Percentiles rank a stretch among this genome's conserved stretches.
These are phyloP conservation scores for Gynochthodes officinalis DNA, from an alignment of 257 asterid genomes.

Conservation along the genomic window DNA sequence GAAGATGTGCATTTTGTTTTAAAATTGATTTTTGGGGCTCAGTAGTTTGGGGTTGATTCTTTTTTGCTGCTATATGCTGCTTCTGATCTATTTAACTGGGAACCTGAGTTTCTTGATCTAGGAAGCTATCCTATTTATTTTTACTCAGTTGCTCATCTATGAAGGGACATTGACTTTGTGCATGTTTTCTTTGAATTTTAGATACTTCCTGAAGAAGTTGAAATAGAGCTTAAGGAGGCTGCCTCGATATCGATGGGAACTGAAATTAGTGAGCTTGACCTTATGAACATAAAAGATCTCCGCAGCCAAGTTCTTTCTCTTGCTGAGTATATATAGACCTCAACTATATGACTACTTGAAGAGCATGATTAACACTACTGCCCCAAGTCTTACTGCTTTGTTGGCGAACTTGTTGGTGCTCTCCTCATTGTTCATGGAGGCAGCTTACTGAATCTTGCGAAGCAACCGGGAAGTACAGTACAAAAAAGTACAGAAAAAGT, in stretches of 20 bases:
- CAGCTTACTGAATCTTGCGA: slow-evolving; percentile 82
- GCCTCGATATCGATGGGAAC: slow-evolving; percentile 93
- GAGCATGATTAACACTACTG: slow-evolving; percentile 88
- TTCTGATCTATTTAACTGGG: not conserved
- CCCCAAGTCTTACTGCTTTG: slow-evolving; percentile 93
- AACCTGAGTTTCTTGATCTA: not conserved
- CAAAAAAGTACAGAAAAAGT: slow-evolving; percentile 96
- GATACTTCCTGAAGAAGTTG: slow-evolving; percentile 78
- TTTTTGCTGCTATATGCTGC: not conserved
- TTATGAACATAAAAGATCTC: slow-evolving; percentile 74
- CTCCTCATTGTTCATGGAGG: slow-evolving; percentile 94
- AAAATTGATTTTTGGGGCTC: not conserved
- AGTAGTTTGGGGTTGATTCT: not conserved
- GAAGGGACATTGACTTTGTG: not conserved
- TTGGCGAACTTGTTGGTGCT: slow-evolving; percentile 95
- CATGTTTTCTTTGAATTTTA: slow-evolving; percentile 14
- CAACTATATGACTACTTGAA: slow-evolving; percentile 77
- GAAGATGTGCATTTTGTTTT: not conserved
- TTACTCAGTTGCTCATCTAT: not conserved
- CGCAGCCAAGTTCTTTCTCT: slow-evolving; percentile 85
- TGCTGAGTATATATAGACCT: slow-evolving; percentile 81
- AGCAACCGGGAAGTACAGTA: slow-evolving; percentile 96
- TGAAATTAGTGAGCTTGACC: slow-evolving; percentile 83
- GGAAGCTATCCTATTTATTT: not conserved
- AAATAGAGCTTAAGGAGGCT: slow-evolving; percentile 80